phyloP scores from a whole-genome alignment of 176 grass and related monocot genomes.

The Phoenix dactylifera region DNA sequence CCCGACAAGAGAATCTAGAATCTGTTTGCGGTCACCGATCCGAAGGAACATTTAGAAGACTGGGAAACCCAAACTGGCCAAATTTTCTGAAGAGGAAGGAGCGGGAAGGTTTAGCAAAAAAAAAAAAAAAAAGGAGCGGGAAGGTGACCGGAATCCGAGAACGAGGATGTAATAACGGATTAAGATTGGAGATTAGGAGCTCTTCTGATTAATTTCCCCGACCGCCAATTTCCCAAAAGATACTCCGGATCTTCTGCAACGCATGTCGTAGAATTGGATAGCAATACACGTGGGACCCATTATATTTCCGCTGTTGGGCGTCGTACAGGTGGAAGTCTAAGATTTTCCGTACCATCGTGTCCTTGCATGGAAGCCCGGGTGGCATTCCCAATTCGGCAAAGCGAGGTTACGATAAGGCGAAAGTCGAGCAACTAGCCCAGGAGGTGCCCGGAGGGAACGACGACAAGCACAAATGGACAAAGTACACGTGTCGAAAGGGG shows the following conservation, averaged over 20 bases:
- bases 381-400: constrained; percentile 13
- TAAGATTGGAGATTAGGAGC: no score
- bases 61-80: not conserved
- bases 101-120: not conserved
- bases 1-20: not conserved
- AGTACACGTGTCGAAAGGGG: not conserved
- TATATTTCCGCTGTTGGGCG: no score
- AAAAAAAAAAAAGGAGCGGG: not conserved
- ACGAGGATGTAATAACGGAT: no score
- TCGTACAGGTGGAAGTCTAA: no score
- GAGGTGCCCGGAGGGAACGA: not conserved
- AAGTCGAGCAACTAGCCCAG: not conserved
- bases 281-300: no score
- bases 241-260: no score
- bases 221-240: no score
- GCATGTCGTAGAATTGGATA: no score
- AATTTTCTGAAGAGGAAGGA: not conserved
- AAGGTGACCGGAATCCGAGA: no score
- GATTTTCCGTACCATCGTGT: no score
- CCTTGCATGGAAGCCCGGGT: not conserved
- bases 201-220: no score
- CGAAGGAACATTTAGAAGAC: not conserved
- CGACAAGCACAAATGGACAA: not conserved
- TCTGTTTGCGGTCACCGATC: not conserved
- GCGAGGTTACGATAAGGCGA: not conserved